These are phyloP conservation scores for Solanum arcanum DNA, from an alignment of 257 asterid species.

Conservation along the genomic window DNA sequence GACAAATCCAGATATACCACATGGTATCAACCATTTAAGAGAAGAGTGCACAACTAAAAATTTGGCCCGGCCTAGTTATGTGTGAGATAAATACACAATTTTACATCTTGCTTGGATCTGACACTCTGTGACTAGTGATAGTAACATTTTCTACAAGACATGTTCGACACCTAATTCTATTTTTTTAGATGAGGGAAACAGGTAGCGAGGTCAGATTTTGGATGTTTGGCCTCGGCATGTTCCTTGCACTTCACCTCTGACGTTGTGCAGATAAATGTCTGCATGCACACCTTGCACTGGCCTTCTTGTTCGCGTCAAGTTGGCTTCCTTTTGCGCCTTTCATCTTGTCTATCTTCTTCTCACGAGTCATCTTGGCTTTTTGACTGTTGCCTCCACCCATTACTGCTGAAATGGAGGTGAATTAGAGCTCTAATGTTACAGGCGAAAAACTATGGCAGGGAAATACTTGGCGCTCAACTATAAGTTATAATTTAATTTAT, in stretches of 20 bases:
- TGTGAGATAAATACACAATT: not conserved
- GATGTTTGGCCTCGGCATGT: constrained; percentile 91
- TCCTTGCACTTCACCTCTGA: constrained; percentile 92
- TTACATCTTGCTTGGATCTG: not conserved
- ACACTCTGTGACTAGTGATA: not conserved
- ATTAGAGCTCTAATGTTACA: not conserved
- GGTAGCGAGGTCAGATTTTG: constrained; percentile 44
- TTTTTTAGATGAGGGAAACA: constrained; percentile 77
- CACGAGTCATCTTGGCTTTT: constrained; percentile 13
- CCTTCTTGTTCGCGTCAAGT: constrained; percentile 73
- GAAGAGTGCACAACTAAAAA: not conserved
- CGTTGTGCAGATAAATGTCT: constrained; percentile 84
- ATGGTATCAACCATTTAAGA: not conserved
- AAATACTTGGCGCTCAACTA: too few relatives aligned
- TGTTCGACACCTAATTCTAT: constrained; percentile 3
- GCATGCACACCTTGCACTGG: constrained; percentile 87
- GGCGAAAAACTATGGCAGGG: not conserved
- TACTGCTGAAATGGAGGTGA: not conserved
- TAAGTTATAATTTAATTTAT: too few relatives aligned
- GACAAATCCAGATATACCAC: too few relatives aligned
- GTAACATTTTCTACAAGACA: not conserved
- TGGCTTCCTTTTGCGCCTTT: constrained; percentile 48
- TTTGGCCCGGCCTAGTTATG: not conserved
- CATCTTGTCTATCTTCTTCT: constrained; percentile 44
- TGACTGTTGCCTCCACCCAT: constrained; percentile 89